phyloP scores from a whole-genome alignment of 2,329 filamentous ascomycete genomes.

The Pseudohalonectria lignicola region DNA sequence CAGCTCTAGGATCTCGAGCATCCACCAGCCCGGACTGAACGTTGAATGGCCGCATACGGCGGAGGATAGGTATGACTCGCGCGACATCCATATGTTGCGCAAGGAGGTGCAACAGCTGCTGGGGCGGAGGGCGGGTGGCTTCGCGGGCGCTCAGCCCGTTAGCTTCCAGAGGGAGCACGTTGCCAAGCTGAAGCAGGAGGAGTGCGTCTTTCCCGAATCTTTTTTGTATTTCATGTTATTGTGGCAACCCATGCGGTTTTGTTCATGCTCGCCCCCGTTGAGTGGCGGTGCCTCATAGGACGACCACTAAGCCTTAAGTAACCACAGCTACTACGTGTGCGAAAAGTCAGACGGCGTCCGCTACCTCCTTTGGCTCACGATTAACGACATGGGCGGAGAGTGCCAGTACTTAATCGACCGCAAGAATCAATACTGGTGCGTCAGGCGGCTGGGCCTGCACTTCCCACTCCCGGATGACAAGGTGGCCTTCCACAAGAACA shows the following conservation, averaged over 20 bases:
- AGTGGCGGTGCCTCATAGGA: too few relatives aligned
- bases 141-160: slow-evolving; percentile 90
- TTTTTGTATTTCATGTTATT: too few relatives aligned
- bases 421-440: slow-evolving; percentile 92
- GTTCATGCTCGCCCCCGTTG: too few relatives aligned
- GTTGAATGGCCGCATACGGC: background rate
- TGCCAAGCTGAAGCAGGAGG: slow-evolving; percentile 66
- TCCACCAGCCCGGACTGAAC: slow-evolving; percentile 3
- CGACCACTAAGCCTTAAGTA: too few relatives aligned
- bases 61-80: slow-evolving; percentile 1
- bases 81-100: slow-evolving; percentile 33
- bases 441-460: slow-evolving; percentile 59
- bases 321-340: slow-evolving; percentile 86
- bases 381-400: slow-evolving; percentile 49
- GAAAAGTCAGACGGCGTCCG: slow-evolving; percentile 97
- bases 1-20: slow-evolving; percentile 2
- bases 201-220: too few relatives aligned
- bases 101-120: slow-evolving; percentile 66
- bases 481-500: slow-evolving; percentile 60
- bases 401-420: slow-evolving; percentile 91
- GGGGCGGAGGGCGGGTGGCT: slow-evolving; percentile 54
- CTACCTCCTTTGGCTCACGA: slow-evolving; percentile 83
- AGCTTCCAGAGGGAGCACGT: slow-evolving; percentile 79
- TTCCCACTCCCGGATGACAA: slow-evolving; percentile 62
- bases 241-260: too few relatives aligned